Evolutionary conservation across 192 early-diverging fungal species (phyloP), one percentile per base, ranked within the genome.

Genomic region (Coemansia sp.): DNA sequence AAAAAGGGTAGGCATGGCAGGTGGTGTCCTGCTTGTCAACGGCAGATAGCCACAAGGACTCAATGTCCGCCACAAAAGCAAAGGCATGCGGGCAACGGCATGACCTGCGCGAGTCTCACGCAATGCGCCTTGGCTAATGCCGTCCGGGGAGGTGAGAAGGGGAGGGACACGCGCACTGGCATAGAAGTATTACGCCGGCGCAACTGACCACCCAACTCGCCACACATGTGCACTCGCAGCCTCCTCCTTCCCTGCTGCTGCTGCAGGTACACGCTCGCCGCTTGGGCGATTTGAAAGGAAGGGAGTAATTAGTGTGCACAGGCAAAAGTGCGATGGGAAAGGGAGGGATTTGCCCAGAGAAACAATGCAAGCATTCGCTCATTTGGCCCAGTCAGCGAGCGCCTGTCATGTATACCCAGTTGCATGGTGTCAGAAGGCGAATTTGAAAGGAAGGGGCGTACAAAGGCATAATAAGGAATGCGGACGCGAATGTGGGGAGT

Each of bases 81-180:
- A 53, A 53, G 51, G 29, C 51, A 53, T 53, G 51, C 51, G 29
- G 51, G 51, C 27, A 53, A 25, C 12, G 29, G 51, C 51, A 53
- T 53, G 51, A 53, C 51, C 51, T 27, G 51, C 51, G 51, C 29
- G 51, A 53, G 47, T 51, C 47, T 12, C 47, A 27, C 63, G 41
- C 64, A 65, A 63, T 51, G 42, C 61, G 8, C 20, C 32, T 65
- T 65, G 36, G 64, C 64, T 19, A 41, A 57, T 41, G 64, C 27
- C 41, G 60, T 22, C 41, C 15, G 27, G 15, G 12, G 15, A 61
- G 41, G 24, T 8, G 27, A 53, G 15, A 14, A 10, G 4, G 45
- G 29, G 2, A 10, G 27, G 47, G 14, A 27, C 25, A 49, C 47
- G 47, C 27, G 27, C 51, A 53, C 51, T 27, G 25, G 29, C 51